Evolutionary conservation across 768 basidiomycete species (phyloP), one percentile per base, ranked within the genome.

Genomic region (Thelephora aurantiotincta): DNA sequence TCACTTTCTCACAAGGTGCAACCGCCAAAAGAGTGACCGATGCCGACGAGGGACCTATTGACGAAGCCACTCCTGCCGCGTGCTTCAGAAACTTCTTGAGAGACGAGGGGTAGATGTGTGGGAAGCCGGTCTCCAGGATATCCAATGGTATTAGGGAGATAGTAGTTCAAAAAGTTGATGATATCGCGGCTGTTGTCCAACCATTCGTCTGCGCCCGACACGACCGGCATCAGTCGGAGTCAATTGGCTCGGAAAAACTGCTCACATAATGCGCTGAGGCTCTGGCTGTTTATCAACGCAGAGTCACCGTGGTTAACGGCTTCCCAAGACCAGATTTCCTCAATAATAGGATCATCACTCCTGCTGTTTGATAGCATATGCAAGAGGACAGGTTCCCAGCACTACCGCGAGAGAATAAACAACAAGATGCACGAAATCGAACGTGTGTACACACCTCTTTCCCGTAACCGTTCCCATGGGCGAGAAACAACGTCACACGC

Each of bases 1-100:
- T 33, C 14, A 18, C 6, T 19, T 14, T 7, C 85, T 57, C 57
- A 88, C 80, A 77, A 71, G 2, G 78, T 77, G 57, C 79, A 80
- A 1, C 85, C 91, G 16, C 92, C 87, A 46, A 87, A 79, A 0
- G 89, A 92, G 58, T 96, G 92, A 0, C 89, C 91, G 3, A 90
- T 65, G 4, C 69, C 77, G 18, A 90, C 66, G 2, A 91, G 55
- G n/a, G 62, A 74, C 33, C 82, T 72, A 4, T 64, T 52, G 2
- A 41, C 51, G 55, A 79, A 77, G 0, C 85, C 85, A 16, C 59
- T 53, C 1, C 51, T 50, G 34, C 60, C 57, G 35, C 85, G 74
- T 14, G 55, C 47, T 1, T 63, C 57, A 0, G 74, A 62, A 48
- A 76, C 68, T 6, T 59, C 52, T 0, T 58, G 47, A 0, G 75